A percentile compares a stretch with the other conserved stretches of the same genome.
Conservation (phyloP, 202 grass and related monocot genomes). For the Eragrostis tef region DNA sequence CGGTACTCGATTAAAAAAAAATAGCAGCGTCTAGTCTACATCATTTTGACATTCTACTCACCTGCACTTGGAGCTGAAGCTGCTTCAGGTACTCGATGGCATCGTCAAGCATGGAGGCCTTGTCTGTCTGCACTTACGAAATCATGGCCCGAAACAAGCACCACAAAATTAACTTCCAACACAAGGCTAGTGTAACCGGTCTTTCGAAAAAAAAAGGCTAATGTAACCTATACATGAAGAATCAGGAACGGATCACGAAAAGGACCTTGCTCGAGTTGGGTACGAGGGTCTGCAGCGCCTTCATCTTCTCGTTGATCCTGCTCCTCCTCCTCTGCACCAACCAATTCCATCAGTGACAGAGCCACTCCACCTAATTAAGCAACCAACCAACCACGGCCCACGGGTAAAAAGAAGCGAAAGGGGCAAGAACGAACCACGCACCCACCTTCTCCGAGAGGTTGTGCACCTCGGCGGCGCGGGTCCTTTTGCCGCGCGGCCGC, state of each 20-base stretch:
- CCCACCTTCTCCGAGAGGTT: slow-evolving; percentile 87
- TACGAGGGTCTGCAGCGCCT: slow-evolving; percentile 81
- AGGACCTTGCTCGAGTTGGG: slow-evolving; percentile 93
- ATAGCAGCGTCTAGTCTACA: background rate
- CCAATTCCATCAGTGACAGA: background rate
- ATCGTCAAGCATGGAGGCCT: slow-evolving; percentile 97
- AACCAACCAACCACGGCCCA: background rate
- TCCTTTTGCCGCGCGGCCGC: slow-evolving; percentile 75
- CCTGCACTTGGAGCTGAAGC: slow-evolving; percentile 98
- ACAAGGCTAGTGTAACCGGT: background rate
- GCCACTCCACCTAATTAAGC: background rate
- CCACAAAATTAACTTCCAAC: slow-evolving; percentile 21
- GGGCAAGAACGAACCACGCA: background rate
- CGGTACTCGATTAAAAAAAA: background rate
- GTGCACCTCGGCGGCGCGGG: slow-evolving; percentile 85
- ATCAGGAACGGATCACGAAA: background rate
- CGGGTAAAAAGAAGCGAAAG: background rate
- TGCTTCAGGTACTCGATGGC: slow-evolving; percentile 98
- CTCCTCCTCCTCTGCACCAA: slow-evolving; percentile 71
- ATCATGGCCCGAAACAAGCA: background rate
- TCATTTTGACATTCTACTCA: slow-evolving; percentile 1
- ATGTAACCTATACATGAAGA: background rate
- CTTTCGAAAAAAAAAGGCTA: too few relatives aligned
- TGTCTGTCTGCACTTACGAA: slow-evolving; percentile 71
- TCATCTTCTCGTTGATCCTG: slow-evolving; percentile 98